Percentiles rank a stretch among this genome's conserved stretches.
These are phyloP conservation scores for Raffaelea deltoideospora DNA, from an alignment of 2,329 filamentous ascomycete genomes.

Conservation along the genomic window DNA sequence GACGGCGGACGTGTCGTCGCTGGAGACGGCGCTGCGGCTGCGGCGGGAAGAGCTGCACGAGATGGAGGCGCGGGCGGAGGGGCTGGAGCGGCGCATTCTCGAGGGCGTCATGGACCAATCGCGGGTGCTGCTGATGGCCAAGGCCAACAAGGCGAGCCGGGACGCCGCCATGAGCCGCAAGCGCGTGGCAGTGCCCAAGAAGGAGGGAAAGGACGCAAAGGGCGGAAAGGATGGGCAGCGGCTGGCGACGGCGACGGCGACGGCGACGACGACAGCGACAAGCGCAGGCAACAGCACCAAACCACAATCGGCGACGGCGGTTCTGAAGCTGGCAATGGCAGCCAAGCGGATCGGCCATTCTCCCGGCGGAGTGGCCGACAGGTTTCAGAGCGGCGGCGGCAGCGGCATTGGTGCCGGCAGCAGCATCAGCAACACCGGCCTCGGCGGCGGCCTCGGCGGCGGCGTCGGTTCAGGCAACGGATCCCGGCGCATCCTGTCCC, in stretches of 20 bases:
- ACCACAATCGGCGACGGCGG: conserved; percentile 15
- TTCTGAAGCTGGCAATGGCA: conserved; percentile 38
- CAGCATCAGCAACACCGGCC: too few species aligned
- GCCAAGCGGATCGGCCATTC: conserved; percentile 34
- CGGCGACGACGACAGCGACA: not conserved
- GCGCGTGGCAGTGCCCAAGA: conserved; percentile 29
- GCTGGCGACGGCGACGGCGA: too few species aligned
- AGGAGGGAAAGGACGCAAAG: conserved; percentile 15
- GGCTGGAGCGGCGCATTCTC: conserved; percentile 78
- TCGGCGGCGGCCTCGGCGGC: too few species aligned
- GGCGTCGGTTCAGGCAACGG: too few species aligned
- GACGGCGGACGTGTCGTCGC: conserved; percentile 71
- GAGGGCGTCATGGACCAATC: conserved; percentile 96
- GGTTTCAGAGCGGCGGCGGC: too few species aligned
- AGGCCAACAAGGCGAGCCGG: conserved; percentile 28
- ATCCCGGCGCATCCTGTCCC: conserved; percentile 69
- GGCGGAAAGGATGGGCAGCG: conserved; percentile 6
- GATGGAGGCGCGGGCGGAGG: conserved; percentile 82
- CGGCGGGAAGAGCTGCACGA: conserved; percentile 79
- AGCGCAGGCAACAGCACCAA: conserved; percentile 8
- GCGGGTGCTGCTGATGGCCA: conserved; percentile 69
- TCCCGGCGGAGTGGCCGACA: conserved; percentile 15
- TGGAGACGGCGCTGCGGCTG: conserved; percentile 80
- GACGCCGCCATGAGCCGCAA: conserved; percentile 45
- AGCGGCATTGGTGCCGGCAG: too few species aligned